Base-by-base conservation (phyloP, 2,329 filamentous ascomycete species). In the Chrysoporthe austroafricana region DNA sequence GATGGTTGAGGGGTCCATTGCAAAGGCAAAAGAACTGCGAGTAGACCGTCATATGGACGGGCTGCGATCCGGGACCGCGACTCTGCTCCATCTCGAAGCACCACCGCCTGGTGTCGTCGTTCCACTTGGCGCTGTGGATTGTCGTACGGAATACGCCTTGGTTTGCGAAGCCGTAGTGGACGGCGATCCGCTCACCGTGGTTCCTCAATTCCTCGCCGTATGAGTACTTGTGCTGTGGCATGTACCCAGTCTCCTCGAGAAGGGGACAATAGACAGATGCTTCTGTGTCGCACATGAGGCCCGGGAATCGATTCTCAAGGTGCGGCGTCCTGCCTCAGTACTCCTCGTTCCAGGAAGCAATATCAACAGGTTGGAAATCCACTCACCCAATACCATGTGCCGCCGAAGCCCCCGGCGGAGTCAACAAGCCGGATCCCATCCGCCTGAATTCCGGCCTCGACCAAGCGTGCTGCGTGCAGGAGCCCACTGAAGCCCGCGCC, bases 181-280 rank as follows among this genome's bases (percentile, higher is more conserved):
- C 73, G 6, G 79, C 81, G 18, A 87, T 79, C 1, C 75, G 74
- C 7, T 83, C 74, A 2, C 81, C 78, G 72, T 88, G 80, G 46
- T 77, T 74, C 0, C 81, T 79, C 21, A 88, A 76, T 68, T 81
- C 80, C 0, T 73, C 63, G 2, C 76, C 80, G 0, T 75, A 58
- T 0, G 74, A 73, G 60, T 81, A 81, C 56, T 77, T 79, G 56
- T 85, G 78, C 18, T 78, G 83, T 0, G 88, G 88, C 73, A 88
- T 82, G 72, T 87, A 88, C 0, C 83, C 83, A 1, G 81, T 87
- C 74, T 89, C 86, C 69, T 90, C 87, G 2, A 90, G 79, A 14
- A 88, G 75, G 3, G 87, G 86, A 76, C 89, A 75, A 72, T 90
- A 90, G n/a, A 82, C 79, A 71, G 86, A 88, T 63, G 81, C 80